These are phyloP conservation scores for Phylloporus scabripes DNA, from an alignment of 768 basidiomycete genomes.

Conservation along the genomic window DNA sequence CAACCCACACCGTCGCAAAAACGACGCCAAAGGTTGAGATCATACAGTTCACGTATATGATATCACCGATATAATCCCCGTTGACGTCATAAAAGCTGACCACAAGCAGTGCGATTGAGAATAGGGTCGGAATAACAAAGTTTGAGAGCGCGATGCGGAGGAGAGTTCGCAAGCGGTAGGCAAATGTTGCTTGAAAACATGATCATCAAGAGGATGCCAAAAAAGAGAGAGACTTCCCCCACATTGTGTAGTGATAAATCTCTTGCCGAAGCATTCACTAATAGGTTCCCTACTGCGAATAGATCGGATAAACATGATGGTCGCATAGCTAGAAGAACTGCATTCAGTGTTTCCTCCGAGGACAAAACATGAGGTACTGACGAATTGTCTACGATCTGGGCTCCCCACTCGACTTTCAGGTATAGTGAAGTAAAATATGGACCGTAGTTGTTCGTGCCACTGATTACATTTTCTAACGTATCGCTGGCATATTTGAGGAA, in stretches of 20 bases:
- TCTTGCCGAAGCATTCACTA: not conserved
- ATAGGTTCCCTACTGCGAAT: not conserved
- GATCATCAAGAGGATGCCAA: not conserved
- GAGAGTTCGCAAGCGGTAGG: slow-evolving; percentile 13
- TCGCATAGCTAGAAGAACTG: slow-evolving; percentile 16
- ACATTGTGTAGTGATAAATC: not conserved
- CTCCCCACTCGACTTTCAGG: slow-evolving; percentile 28
- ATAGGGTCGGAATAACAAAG: slow-evolving; percentile 26
- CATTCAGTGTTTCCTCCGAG: too few relatives aligned
- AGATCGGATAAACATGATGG: slow-evolving; percentile 19
- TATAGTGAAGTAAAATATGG: slow-evolving; percentile 20
- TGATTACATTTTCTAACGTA: slow-evolving; percentile 1
- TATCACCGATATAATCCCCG: not conserved
- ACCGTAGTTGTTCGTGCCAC: not conserved
- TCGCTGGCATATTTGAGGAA: slow-evolving; percentile 15
- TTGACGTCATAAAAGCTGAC: not conserved
- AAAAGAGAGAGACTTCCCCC: not conserved
- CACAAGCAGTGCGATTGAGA: slow-evolving; percentile 12
- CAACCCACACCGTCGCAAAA: slow-evolving; percentile 7
- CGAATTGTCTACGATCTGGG: slow-evolving; percentile 26
- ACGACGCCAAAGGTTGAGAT: slow-evolving; percentile 1
- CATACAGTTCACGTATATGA: slow-evolving; percentile 2
- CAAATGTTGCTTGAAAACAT: slow-evolving; percentile 7
- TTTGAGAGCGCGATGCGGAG: slow-evolving; percentile 23
- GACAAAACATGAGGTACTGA: not conserved